Evolutionary conservation across 805 yeast species (phyloP).

Genomic region (Barnettozyma vustinii): DNA sequence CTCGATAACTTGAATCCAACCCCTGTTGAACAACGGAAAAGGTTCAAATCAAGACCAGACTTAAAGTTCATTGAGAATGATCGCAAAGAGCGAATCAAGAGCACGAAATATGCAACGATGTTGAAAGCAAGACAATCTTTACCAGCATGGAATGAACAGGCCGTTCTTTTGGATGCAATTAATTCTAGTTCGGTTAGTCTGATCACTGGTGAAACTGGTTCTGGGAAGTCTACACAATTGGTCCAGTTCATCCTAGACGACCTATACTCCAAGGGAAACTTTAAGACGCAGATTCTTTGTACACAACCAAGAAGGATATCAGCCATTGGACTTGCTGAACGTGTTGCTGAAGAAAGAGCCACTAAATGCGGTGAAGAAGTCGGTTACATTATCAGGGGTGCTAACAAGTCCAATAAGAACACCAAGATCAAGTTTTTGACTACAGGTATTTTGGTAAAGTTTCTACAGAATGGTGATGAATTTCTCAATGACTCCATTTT

Average conservation of each 20-base stretch:
- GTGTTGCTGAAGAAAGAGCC: slow-evolving; percentile 79
- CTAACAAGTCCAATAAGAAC: slow-evolving; percentile 50
- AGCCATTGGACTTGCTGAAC: slow-evolving; percentile 88
- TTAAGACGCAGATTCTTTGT: slow-evolving; percentile 62
- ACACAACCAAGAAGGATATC: slow-evolving; percentile 97
- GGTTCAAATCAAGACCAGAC: slow-evolving; percentile 27
- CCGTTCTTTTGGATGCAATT: slow-evolving; percentile 51
- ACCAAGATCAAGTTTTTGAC: slow-evolving; percentile 88
- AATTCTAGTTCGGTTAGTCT: slow-evolving; percentile 58
- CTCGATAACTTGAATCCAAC: neutral
- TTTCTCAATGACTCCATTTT: slow-evolving; percentile 55
- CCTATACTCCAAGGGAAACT: slow-evolving; percentile 39
- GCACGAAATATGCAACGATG: slow-evolving; percentile 35
- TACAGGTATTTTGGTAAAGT: slow-evolving; percentile 84
- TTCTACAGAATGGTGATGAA: slow-evolving; percentile 53
- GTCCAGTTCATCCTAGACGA: slow-evolving; percentile 85
- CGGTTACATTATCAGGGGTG: slow-evolving; percentile 90
- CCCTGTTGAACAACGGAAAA: slow-evolving; percentile 7
- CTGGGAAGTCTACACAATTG: slow-evolving; percentile 93
- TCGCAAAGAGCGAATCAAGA: slow-evolving; percentile 29
- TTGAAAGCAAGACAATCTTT: slow-evolving; percentile 44
- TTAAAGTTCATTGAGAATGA: slow-evolving; percentile 29
- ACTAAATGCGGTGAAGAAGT: slow-evolving; percentile 62
- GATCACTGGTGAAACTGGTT: slow-evolving; percentile 95
- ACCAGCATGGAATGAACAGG: slow-evolving; percentile 80